phyloP scores from a whole-genome alignment of 331 rosid species.

The Phaseolus coccineus region DNA sequence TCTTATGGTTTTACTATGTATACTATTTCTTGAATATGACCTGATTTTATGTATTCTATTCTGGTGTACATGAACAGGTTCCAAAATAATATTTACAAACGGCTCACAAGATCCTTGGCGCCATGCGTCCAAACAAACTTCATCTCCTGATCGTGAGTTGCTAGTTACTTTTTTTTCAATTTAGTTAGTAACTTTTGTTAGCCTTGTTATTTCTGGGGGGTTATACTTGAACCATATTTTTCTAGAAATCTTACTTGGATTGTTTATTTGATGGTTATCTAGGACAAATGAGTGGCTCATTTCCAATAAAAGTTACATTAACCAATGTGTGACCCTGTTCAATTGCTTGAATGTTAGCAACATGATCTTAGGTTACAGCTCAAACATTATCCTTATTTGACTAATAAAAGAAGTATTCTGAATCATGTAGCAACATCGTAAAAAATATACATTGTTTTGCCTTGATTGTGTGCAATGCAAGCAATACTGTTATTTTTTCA shows the following conservation, averaged over 20 bases:
- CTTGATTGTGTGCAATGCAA: neutral
- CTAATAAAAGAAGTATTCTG: slow-evolving; percentile 4
- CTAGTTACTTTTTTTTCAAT: slow-evolving; percentile 41
- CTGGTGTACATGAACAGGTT: slow-evolving; percentile 63
- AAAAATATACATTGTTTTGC: neutral
- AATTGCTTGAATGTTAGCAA: slow-evolving; percentile 16
- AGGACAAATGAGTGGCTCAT: slow-evolving; percentile 32
- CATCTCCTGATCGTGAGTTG: slow-evolving; percentile 89
- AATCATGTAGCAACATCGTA: neutral
- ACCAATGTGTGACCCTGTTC: neutral
- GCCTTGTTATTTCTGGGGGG: slow-evolving; percentile 24
- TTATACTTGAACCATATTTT: neutral
- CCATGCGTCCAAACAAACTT: slow-evolving; percentile 84
- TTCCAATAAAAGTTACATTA: slow-evolving; percentile 1
- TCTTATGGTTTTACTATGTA: neutral
- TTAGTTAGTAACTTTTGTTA: slow-evolving; percentile 31
- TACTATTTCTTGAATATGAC: slow-evolving; percentile 14
- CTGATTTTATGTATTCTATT: slow-evolving; percentile 36
- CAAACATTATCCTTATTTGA: neutral
- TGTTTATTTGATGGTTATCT: slow-evolving; percentile 32
- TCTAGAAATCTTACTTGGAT: slow-evolving; percentile 25
- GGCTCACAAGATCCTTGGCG: slow-evolving; percentile 99
- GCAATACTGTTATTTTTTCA: neutral
- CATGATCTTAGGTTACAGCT: neutral
- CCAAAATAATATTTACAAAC: slow-evolving; percentile 85